A percentile compares a stretch with the other conserved stretches of the same genome.
phyloP scores from a whole-genome alignment of 352 stramenopile species.

The Pelagophyceae sp. region DNA sequence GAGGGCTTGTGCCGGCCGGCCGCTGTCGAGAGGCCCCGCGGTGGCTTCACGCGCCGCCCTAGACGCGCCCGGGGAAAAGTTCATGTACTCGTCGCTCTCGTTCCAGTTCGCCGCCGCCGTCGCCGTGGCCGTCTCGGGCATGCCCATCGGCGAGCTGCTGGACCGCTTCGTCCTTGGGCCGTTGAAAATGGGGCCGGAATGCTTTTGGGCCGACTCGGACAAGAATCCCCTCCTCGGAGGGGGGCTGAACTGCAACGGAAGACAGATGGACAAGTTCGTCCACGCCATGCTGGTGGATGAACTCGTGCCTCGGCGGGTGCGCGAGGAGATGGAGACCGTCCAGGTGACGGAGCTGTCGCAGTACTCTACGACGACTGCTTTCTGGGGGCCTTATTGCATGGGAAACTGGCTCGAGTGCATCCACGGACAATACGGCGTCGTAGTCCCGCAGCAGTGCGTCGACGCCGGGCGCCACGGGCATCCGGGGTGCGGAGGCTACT shows the following conservation, averaged over 20 bases:
- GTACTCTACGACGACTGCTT: not conserved
- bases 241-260: not conserved
- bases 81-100: constrained; percentile 1
- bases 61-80: not conserved
- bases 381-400: constrained; percentile 6
- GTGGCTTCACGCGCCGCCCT: too few species aligned
- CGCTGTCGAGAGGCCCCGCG: too few species aligned
- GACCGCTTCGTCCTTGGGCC: not conserved
- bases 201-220: not conserved
- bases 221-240: not conserved
- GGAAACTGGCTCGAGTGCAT: constrained; percentile 7
- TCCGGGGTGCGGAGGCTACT: not conserved
- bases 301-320: not conserved
- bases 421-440: not conserved
- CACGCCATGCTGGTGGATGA: constrained; percentile 3
- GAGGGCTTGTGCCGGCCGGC: too few species aligned
- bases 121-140: not conserved
- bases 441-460: not conserved
- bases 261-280: not conserved
- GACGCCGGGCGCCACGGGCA: not conserved
- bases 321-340: not conserved
- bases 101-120: constrained; percentile 9
- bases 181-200: not conserved
- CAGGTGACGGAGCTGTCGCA: not conserved
- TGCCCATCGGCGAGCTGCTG: not conserved